These are phyloP conservation scores for Cladosporium sp. DNA, from an alignment of 2,329 filamentous ascomycete species.

Conservation along the genomic window DNA sequence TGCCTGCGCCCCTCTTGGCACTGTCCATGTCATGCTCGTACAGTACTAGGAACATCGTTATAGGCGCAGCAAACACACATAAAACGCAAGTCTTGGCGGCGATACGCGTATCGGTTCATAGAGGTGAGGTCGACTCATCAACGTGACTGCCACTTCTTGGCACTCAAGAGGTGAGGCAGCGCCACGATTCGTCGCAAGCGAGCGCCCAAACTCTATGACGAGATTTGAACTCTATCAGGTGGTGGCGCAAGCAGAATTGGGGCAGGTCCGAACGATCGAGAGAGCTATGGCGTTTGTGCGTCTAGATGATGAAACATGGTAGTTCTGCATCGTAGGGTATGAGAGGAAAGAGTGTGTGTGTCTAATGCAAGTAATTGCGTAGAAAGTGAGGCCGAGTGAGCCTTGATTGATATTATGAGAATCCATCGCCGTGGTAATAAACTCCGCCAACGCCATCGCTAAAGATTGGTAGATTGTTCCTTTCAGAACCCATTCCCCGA, in stretches of 20 bases:
- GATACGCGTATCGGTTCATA: too few relatives aligned
- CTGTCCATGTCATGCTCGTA: too few relatives aligned
- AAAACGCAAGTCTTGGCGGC: too few relatives aligned
- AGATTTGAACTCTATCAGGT: neutral
- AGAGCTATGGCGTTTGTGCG: neutral
- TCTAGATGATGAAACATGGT: neutral
- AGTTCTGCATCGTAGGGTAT: neutral
- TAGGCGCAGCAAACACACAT: too few relatives aligned
- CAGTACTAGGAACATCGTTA: too few relatives aligned
- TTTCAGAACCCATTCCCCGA: neutral
- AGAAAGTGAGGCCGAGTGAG: neutral
- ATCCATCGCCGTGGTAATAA: neutral
- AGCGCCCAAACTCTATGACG: neutral
- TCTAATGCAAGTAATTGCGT: neutral
- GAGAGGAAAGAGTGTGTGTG: neutral
- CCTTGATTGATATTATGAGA: neutral
- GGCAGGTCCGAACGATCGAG: neutral
- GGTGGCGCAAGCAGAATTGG: neutral
- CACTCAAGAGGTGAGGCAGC: too few relatives aligned
- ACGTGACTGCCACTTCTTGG: too few relatives aligned
- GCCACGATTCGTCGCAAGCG: neutral
- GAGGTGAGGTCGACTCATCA: too few relatives aligned
- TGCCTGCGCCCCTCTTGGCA: too few relatives aligned
- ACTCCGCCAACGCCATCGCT: slow-evolving; percentile 1
- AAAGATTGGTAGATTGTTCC: neutral